Conservation (phyloP, 2,329 filamentous ascomycete genomes). For the Ophiocordyceps camponoti-leonardi region DNA sequence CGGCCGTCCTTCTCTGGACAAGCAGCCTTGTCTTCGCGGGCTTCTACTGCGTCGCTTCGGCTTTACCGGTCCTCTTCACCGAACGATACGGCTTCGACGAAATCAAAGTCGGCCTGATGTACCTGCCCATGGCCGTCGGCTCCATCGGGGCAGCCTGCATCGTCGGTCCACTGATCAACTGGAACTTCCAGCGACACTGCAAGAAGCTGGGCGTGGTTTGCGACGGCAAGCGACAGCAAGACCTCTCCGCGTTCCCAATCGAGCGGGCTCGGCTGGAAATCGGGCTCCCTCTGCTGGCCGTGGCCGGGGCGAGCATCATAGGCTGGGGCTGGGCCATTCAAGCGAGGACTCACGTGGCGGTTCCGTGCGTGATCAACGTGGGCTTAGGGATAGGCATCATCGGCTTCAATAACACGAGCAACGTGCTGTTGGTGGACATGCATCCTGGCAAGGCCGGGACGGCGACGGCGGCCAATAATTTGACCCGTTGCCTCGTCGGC, state of each 20-base stretch:
- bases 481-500: conserved; percentile 36
- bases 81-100: conserved; percentile 43
- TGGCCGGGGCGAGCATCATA: conserved; percentile 28
- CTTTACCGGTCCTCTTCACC: conserved; percentile 24
- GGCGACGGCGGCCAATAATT: conserved; percentile 38
- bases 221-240: conserved; percentile 31
- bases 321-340: conserved; percentile 35
- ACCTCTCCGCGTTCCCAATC: conserved; percentile 31
- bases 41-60: conserved; percentile 28
- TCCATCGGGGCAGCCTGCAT: conserved; percentile 27
- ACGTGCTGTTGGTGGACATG: conserved; percentile 36
- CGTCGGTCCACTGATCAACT: conserved; percentile 42
- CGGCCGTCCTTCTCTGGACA: conserved; percentile 24
- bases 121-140: conserved; percentile 31
- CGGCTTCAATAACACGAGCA: conserved; percentile 35
- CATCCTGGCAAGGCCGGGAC: conserved; percentile 33
- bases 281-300: conserved; percentile 29
- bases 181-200: conserved; percentile 49
- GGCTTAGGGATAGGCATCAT: conserved; percentile 30
- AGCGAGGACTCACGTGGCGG: conserved; percentile 23
- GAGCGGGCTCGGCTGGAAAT: conserved; percentile 32
- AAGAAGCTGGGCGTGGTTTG: conserved; percentile 31
- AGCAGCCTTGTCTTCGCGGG: conserved; percentile 29
- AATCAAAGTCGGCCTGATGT: conserved; percentile 33
- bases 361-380: conserved; percentile 27